These are phyloP conservation scores for Lipomyces kockii DNA, from an alignment of 805 yeast genomes.

Conservation along the genomic window DNA sequence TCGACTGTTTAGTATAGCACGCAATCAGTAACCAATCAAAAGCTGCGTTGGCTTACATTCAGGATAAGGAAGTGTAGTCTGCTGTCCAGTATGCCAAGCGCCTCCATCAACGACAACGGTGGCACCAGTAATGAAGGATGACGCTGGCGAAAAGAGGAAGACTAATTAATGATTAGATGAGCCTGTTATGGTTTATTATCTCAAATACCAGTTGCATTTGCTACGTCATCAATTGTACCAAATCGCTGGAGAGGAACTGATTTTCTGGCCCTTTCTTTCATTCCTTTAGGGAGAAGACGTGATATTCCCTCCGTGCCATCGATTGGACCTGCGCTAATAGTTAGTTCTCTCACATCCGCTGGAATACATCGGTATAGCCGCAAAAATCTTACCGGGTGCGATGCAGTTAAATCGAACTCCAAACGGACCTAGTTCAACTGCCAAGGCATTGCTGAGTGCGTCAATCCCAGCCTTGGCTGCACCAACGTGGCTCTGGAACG, in stretches of 20 bases:
- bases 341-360: background rate
- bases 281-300: constrained; percentile 56
- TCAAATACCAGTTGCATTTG: constrained; percentile 64
- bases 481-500: constrained; percentile 86
- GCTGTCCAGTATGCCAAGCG: constrained; percentile 52
- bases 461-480: constrained; percentile 98
- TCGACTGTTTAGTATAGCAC: background rate
- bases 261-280: constrained; percentile 50
- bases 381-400: constrained; percentile 70
- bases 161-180: constrained; percentile 45
- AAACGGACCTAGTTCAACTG: constrained; percentile 89
- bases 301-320: constrained; percentile 84
- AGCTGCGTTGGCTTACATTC: constrained; percentile 9
- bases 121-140: constrained; percentile 75
- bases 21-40: background rate
- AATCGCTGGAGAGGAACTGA: constrained; percentile 57
- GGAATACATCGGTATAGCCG: background rate
- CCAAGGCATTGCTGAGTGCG: constrained; percentile 79
- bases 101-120: constrained; percentile 88
- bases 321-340: constrained; percentile 52
- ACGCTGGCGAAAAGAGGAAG: constrained; percentile 82
- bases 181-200: background rate
- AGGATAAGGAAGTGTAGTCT: constrained; percentile 24
- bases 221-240: constrained; percentile 79
- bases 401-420: constrained; percentile 83